Base-by-base conservation (phyloP, 352 stramenopile genomes). In the Phytophthora megakarya region DNA sequence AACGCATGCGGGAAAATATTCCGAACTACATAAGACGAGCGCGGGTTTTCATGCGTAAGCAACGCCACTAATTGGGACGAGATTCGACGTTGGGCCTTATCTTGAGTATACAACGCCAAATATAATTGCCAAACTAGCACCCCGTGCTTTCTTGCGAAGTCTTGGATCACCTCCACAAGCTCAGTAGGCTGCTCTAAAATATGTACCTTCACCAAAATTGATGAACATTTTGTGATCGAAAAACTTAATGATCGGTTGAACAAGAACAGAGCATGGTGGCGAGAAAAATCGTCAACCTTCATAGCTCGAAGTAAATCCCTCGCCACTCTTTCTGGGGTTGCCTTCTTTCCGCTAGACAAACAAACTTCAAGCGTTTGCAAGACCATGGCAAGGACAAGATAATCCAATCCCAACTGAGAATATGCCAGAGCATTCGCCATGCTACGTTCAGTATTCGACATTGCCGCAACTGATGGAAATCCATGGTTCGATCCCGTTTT, bases 231-330 rank as follows among this genome's bases (percentile, higher is more conserved):
- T 7, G 87, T 79, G 15, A 93, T 85, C 26, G 83, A 90, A 60
- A 96, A 94, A 53, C 82, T 92, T 52, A 96, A 47, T 48, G 84
- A 93, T n/a, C 87, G 80, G 25, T 93, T 96, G 61, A 88, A 92
- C 25, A 93, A 55, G 61, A 96, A 96, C 16, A 96, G 58, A 28
- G 85, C 85, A 61, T 96, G 80, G 47, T 96, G 87, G 5, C 84
- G 83, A 72, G 86, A 91, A 65, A 96, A 96, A 28, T 93, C 85
- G 46, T 93, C 85, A 40, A 96, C 81, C 25, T 79, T 83, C 87
- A 96, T 96, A 12, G 85, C 81, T 53, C 84, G 80, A 45, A 96
- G 72, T 42, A 96, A 51, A 66, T 94, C 82, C 18, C 75, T 76
- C 13, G 75, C 70, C 15, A 96, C 83, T 47, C 82, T 67, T 72